Evolutionary conservation across 805 yeast species (phyloP), one percentile per base, ranked within the genome.

Genomic region (Barnettozyma wickerhamii): DNA sequence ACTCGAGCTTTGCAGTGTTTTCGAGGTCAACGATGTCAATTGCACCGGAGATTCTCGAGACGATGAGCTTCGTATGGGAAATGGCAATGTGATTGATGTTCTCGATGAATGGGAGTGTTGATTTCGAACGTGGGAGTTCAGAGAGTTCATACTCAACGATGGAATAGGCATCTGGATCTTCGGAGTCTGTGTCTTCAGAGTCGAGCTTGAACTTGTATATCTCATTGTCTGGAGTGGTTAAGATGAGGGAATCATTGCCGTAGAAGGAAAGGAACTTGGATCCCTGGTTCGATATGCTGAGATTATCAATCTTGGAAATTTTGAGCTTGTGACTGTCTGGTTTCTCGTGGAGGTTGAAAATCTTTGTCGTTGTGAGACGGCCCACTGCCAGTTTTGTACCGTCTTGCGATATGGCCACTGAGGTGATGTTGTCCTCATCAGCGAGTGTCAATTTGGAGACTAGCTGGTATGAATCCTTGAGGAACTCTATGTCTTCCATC

Each of bases 351-450:
- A 91, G 66, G 45, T 68, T 68, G 57, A 88, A 91, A 2, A 90
- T 53, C 58, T 82, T 87, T 5, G 86, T 78, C 2, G 80, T 71
- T 12, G 79, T 67, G 33, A 79, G 64, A 33, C 95, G 79, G 6
- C 89, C 77, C 17, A 90, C 93, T 0, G 81, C 83, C 38, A 93
- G 62, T 20, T 78, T 68, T 26, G 75, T 66, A 2, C 85, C 90
- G 48, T 77, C 78, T 18, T 73, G 71, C 15, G 88, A 82, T 30
- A 90, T 58, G 9, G 78, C 70, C 44, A 84, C 87, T 27, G 74
- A 64, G 1, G 88, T 67, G 37, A 93, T 81, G 62, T 84, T 84
- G 48, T 88, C 96, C 24, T 85, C 95, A 48, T 83, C 93, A 35
- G 77, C 70, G 43, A 83, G 64, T 3, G 74, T 66, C 52, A 86